Conservation (phyloP, 108 stramenopile genomes). For the Aurantiochytrium sp. region DNA sequence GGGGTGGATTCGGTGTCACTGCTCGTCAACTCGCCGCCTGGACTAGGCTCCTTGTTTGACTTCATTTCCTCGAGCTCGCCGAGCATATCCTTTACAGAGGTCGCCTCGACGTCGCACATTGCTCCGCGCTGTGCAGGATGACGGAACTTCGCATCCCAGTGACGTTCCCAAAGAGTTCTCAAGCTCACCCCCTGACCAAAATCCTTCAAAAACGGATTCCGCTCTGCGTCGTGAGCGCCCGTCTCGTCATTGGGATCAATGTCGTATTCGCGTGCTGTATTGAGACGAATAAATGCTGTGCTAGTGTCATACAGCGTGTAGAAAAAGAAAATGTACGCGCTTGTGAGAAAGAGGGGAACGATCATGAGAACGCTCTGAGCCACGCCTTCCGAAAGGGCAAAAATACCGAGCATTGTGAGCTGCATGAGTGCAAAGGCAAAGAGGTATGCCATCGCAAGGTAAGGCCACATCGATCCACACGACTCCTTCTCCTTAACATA, state of each 20-base stretch:
- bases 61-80: no score
- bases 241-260: neutral
- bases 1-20: no score
- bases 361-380: neutral
- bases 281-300: neutral
- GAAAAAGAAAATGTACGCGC: neutral
- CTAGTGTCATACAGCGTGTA: neutral
- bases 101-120: no score
- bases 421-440: slow-evolving; percentile 32
- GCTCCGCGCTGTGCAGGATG: no score
- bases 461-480: slow-evolving; percentile 39
- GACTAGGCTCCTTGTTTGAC: no score
- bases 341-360: neutral
- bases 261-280: neutral
- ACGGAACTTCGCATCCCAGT: no score
- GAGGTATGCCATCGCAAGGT: slow-evolving; percentile 35
- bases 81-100: no score
- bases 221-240: no score
- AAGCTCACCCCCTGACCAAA: no score
- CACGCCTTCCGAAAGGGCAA: slow-evolving; percentile 18
- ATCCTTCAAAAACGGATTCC: no score
- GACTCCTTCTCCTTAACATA: slow-evolving; percentile 48
- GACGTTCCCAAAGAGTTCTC: no score
- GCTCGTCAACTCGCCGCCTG: no score
- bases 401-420: slow-evolving; percentile 21